Evolutionary conservation across 371 early-diverging fungal species (phyloP).

Genomic region (Mycotypha africana): DNA sequence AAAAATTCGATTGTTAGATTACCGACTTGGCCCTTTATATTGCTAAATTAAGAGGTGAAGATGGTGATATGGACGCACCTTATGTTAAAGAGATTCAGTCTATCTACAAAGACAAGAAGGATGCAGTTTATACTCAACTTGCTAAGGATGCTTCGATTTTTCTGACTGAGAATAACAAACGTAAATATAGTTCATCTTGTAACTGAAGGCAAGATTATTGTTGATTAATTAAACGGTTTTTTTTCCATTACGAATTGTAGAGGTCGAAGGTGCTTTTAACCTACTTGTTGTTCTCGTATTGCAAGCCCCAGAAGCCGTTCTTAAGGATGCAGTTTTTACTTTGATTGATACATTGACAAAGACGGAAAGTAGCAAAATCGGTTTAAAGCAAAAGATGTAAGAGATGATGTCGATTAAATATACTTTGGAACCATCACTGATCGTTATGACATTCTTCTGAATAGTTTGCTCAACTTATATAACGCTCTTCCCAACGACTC

Average conservation of each 20-base stretch:
- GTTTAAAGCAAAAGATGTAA: slow-evolving; percentile 63
- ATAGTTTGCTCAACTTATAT: slow-evolving; percentile 79
- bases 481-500: slow-evolving; percentile 64
- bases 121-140: slow-evolving; percentile 51
- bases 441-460: not conserved
- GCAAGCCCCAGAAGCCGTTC: slow-evolving; percentile 24
- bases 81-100: slow-evolving; percentile 45
- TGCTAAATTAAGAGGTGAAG: slow-evolving; percentile 52
- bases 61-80: slow-evolving; percentile 44
- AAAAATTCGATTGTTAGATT: slow-evolving; percentile 41
- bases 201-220: not conserved
- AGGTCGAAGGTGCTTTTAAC: slow-evolving; percentile 70
- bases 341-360: slow-evolving; percentile 52
- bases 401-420: not conserved
- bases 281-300: slow-evolving; percentile 59
- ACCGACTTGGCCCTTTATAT: slow-evolving; percentile 54
- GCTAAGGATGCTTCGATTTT: slow-evolving; percentile 56
- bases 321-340: slow-evolving; percentile 37
- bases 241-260: slow-evolving; percentile 23
- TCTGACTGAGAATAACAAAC: slow-evolving; percentile 57
- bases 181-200: too few relatives aligned
- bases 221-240: too few relatives aligned
- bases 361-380: slow-evolving; percentile 42
- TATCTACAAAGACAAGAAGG: slow-evolving; percentile 56
- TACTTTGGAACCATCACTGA: not conserved